A percentile compares a stretch with the other conserved stretches of the same genome.
These are phyloP conservation scores for Ascochyta koolunga DNA, from an alignment of 2,329 filamentous ascomycete genomes.

Conservation along the genomic window DNA sequence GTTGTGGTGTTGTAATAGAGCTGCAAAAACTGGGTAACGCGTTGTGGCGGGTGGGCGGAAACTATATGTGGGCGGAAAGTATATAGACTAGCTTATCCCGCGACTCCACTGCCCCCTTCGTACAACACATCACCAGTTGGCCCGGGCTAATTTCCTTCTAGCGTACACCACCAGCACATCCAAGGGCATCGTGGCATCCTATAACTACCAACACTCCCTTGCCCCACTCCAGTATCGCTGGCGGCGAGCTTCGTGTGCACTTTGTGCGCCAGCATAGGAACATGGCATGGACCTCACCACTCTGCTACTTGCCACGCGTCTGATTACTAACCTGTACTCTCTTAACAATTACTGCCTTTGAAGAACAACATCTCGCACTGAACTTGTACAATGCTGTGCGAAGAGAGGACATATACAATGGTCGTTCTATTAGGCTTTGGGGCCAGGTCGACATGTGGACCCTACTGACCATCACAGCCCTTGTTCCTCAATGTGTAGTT, in stretches of 20 bases:
- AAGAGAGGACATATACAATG: not conserved
- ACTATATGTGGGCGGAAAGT: no score
- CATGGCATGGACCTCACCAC: not conserved
- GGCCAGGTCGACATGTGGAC: not conserved
- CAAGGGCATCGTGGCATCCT: no score
- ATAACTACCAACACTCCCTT: no score
- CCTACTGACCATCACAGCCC: not conserved
- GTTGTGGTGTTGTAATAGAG: no score
- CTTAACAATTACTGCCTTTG: not conserved
- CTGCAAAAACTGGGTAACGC: no score
- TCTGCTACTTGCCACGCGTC: not conserved
- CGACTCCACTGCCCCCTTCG: slow-evolving; percentile 6
- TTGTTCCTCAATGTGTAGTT: not conserved
- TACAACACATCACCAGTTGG: slow-evolving; percentile 5
- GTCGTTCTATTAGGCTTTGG: not conserved
- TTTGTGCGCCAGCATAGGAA: no score
- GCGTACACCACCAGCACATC: not conserved
- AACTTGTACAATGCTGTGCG: not conserved
- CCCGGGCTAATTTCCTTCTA: slow-evolving; percentile 5
- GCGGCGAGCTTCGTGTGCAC: no score
- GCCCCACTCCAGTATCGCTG: no score
- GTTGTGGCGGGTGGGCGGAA: no score
- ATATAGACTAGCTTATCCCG: no score
- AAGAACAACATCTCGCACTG: no score
- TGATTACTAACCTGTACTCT: no score